phyloP scores from a whole-genome alignment of 192 early-diverging fungal species.

The Gigaspora rosea region DNA sequence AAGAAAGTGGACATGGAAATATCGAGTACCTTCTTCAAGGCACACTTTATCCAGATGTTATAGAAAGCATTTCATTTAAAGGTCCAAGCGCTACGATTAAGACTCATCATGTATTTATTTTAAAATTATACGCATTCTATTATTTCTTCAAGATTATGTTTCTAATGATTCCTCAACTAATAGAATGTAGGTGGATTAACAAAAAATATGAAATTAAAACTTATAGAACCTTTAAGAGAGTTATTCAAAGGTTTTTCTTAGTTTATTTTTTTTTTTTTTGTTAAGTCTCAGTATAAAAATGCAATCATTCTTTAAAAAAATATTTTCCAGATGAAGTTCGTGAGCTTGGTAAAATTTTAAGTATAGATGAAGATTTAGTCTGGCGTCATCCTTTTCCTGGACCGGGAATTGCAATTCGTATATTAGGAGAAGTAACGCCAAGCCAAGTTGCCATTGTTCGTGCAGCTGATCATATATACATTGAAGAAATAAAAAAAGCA shows the following conservation, averaged over 20 bases:
- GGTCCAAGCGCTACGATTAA: conserved; percentile 98
- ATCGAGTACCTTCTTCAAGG: conserved; percentile 97
- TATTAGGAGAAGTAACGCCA: conserved; percentile 93
- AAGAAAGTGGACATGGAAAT: conserved; percentile 69
- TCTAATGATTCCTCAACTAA: not conserved
- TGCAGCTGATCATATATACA: conserved; percentile 95
- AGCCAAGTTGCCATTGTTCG: conserved; percentile 94
- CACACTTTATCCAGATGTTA: conserved; percentile 98
- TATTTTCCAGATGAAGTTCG: conserved; percentile 84
- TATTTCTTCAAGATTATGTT: not conserved
- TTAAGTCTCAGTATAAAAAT: too few relatives aligned
- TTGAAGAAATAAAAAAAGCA: conserved; percentile 98
- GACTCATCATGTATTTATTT: conserved; percentile 83
- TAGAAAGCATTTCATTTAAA: conserved; percentile 99
- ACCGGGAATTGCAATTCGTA: conserved; percentile 97
- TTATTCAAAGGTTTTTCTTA: conserved; percentile 76
- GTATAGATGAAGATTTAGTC: conserved; percentile 90
- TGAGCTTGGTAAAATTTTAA: conserved; percentile 87
- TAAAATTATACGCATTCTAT: conserved; percentile 1
- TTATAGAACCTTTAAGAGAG: conserved; percentile 97
- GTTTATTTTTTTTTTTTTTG: not conserved
- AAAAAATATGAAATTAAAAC: conserved; percentile 96
- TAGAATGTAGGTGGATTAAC: conserved; percentile 95
- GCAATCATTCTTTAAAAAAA: not conserved
- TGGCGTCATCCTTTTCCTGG: conserved; percentile 99